phyloP scores from a whole-genome alignment of 305 asterid genomes.

The Solanum hybrid region DNA sequence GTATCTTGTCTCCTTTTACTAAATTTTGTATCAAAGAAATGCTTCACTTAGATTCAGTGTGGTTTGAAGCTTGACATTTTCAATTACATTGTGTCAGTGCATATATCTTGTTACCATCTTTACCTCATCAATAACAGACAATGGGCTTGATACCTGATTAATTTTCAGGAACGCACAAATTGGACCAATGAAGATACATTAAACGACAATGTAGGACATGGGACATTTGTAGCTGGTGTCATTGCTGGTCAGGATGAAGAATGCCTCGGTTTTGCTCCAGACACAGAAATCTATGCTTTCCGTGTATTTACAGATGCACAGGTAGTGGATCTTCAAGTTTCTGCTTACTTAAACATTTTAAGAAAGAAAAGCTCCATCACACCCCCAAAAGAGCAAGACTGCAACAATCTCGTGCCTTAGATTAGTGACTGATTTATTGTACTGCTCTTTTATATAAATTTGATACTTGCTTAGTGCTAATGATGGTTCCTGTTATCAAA shows the following conservation, averaged over 20 bases:
- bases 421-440: background rate
- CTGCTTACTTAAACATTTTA: background rate
- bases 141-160: background rate
- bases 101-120: background rate
- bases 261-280: conserved; percentile 99
- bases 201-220: conserved; percentile 97
- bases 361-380: background rate
- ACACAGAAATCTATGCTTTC: conserved; percentile 88
- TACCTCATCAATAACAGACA: conserved; percentile 2
- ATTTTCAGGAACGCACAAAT: conserved; percentile 82
- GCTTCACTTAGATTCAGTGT: background rate
- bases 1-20: conserved; percentile 19
- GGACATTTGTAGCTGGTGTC: conserved; percentile 98
- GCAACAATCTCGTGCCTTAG: background rate
- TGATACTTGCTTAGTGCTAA: background rate
- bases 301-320: conserved; percentile 94
- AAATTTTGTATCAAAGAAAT: background rate
- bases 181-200: conserved; percentile 96
- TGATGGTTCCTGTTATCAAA: background rate
- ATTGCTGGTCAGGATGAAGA: conserved; percentile 87
- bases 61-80: background rate
- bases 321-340: conserved; percentile 44
- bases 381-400: background rate
- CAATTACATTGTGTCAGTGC: background rate
- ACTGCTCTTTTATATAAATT: background rate